Percentiles rank a stretch among this genome's conserved stretches.
Evolutionary conservation across 805 yeast species (phyloP).

Genomic region (Torulaspora franciscae): DNA sequence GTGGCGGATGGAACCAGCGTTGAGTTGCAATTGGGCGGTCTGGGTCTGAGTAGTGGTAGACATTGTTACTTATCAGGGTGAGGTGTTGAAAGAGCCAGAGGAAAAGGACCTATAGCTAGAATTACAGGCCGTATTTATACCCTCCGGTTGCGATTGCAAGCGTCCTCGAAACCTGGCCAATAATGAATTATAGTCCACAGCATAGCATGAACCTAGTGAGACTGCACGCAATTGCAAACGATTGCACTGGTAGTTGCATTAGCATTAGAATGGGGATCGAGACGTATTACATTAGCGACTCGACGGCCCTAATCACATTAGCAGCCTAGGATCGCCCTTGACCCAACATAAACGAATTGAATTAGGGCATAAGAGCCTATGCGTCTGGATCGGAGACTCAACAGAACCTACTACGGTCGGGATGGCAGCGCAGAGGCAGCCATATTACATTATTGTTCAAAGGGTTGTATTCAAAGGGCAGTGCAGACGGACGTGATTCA

Average conservation of each 20-base stretch:
- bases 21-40: conserved; percentile 18
- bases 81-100: background rate
- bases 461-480: background rate
- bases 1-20: conserved; percentile 23
- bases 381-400: too few species aligned
- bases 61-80: conserved; percentile 8
- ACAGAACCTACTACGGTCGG: background rate
- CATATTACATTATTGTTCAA: background rate
- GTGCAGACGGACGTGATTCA: too few species aligned
- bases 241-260: too few species aligned
- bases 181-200: background rate
- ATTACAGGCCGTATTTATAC: conserved; percentile 1
- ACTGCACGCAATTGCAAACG: too few species aligned
- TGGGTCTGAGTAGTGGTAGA: conserved; percentile 16
- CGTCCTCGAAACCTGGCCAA: background rate
- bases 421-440: background rate
- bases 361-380: too few species aligned
- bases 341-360: too few species aligned
- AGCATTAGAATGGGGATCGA: too few species aligned
- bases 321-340: too few species aligned
- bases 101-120: background rate
- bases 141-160: too few species aligned
- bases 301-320: too few species aligned
- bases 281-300: too few species aligned
- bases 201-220: background rate